phyloP scores from a whole-genome alignment of 805 yeast species.

The Hanseniaspora valbyensis region DNA sequence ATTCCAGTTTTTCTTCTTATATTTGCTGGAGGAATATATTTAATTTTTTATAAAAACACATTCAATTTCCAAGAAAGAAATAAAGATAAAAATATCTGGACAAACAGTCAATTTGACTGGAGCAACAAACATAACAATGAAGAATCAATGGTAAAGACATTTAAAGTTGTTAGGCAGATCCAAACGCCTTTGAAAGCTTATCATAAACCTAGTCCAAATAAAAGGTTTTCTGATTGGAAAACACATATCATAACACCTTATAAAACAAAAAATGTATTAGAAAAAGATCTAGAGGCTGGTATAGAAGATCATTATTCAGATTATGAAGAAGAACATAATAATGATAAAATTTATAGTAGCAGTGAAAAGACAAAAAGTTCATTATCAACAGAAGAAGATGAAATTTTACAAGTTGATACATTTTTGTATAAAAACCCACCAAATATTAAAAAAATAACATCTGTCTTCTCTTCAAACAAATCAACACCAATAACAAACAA shows the following conservation, averaged over 20 bases:
- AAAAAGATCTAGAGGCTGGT: too few species aligned
- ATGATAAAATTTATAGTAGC: too few species aligned
- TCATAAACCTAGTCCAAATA: background rate
- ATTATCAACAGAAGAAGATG: background rate
- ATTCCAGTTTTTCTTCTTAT: background rate
- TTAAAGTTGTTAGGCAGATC: background rate
- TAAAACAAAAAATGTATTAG: background rate
- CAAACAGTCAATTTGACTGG: background rate
- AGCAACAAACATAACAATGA: background rate
- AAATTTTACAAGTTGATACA: conserved; percentile 17
- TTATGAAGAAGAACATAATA: too few species aligned
- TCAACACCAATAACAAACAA: background rate
- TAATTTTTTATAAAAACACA: background rate
- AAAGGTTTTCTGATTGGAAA: background rate
- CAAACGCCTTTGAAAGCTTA: background rate
- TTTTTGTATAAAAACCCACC: conserved; percentile 25
- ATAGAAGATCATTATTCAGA: too few species aligned
- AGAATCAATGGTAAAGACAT: background rate
- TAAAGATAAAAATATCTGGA: background rate
- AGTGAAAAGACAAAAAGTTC: background rate
- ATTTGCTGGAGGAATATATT: background rate
- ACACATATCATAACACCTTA: background rate
- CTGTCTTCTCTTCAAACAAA: conserved; percentile 18
- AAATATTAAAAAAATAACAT: conserved; percentile 21
- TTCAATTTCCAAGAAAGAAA: too few species aligned